phyloP scores from a whole-genome alignment of 73 alveolate species.

The Tetrahymena malaccensis region DNA sequence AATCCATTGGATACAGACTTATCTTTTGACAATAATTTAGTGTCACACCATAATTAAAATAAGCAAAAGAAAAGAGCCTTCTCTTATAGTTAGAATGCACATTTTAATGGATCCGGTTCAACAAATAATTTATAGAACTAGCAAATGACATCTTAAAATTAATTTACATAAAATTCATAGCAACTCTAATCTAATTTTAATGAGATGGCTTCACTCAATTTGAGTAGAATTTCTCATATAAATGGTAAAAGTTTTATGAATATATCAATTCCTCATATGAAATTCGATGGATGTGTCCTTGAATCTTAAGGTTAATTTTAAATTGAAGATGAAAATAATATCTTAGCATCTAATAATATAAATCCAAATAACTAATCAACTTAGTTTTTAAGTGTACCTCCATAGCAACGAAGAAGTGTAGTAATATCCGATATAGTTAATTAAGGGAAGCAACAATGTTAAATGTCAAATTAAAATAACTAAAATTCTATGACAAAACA shows the following conservation, averaged over 20 bases:
- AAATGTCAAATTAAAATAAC: neutral
- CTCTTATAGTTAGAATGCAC: neutral
- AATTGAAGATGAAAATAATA: neutral
- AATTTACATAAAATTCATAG: neutral
- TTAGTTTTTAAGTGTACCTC: neutral
- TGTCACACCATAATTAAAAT: neutral
- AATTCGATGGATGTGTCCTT: neutral
- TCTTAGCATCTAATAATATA: neutral
- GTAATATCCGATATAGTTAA: neutral
- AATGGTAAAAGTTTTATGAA: neutral
- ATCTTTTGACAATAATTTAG: neutral
- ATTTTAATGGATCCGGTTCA: neutral
- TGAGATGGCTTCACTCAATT: neutral
- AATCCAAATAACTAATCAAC: neutral
- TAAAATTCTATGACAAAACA: neutral
- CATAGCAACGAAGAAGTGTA: neutral
- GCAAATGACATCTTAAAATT: neutral
- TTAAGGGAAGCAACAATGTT: neutral
- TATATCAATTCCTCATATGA: neutral
- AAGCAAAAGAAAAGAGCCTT: neutral
- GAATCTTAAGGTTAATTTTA: neutral
- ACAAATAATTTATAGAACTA: neutral
- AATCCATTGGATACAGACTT: neutral
- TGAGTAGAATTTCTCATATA: neutral
- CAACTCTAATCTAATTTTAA: neutral